Evolutionary conservation across 2,329 filamentous ascomycete species (phyloP), one percentile per base, ranked within the genome.

Genomic region (Aureobasidium uvarum): DNA sequence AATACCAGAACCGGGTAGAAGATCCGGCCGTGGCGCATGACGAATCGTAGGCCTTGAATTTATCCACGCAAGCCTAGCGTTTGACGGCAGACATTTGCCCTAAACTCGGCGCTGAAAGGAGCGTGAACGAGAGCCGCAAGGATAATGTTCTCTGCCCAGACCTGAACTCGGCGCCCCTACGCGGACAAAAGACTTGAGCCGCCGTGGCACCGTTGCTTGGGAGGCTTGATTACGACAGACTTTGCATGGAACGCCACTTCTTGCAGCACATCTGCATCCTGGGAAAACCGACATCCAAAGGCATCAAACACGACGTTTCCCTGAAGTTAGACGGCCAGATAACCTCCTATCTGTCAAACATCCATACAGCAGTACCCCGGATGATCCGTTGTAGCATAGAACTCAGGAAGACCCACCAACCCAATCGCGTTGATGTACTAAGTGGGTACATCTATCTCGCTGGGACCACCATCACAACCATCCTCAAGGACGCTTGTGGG

Each of bases 391-490:
- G 16, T 11, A 38, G 23, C 23, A 59, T 20, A 5, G n/a, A 23
- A 36, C 14, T 28, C 20, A 46, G 41, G 7, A 51, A 6, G 45
- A 41, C 33, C 45, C 43, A 41, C 45, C 31, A 7, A 18, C 14
- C 58, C 58, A 41, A 62, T 41, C 58, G 20, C 23, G 20, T 20
- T 51, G 16, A 16, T 31, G 45, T 20, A 45, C 45, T 51, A 62
- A 62, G 58, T 62, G 58, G 58, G 58, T 51, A 62, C 43, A 48
- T 41, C 4, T 11, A 20, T 18, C 28, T 60, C 56, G 56, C 56
- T 60, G 14, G n/a, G 25, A 60, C 43, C 45, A 62, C 16, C 13
- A 7, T 62, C 20, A 50, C 33, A 14, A 51, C 58, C 45, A 51
- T 36, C 14, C 33, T 31, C 45, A 20, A 45, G 28, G 43, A 51